phyloP scores from a whole-genome alignment of 2,329 filamentous ascomycete genomes.

The Didymella glomerata region DNA sequence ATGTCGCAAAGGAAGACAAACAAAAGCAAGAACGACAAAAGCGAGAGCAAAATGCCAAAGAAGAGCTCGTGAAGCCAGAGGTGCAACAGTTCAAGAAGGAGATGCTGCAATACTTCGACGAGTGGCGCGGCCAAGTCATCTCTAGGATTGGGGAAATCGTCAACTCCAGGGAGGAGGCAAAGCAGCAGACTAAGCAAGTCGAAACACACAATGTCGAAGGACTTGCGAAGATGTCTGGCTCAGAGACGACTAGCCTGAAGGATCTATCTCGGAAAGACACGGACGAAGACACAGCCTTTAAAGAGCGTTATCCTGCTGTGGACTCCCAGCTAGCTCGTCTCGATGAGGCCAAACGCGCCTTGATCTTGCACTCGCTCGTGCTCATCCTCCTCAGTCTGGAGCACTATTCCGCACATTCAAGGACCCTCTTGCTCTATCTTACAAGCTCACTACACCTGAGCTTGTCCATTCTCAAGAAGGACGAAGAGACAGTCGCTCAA shows the following conservation, averaged over 20 bases:
- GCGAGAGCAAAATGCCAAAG: slow-evolving; percentile 51
- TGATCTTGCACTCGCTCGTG: slow-evolving; percentile 76
- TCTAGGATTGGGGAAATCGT: slow-evolving; percentile 74
- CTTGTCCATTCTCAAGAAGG: slow-evolving; percentile 68
- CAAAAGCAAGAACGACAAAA: slow-evolving; percentile 40
- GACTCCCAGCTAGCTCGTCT: slow-evolving; percentile 63
- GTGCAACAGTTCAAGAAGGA: slow-evolving; percentile 74
- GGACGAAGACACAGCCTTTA: slow-evolving; percentile 51
- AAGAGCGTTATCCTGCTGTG: slow-evolving; percentile 53
- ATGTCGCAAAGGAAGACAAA: slow-evolving; percentile 46
- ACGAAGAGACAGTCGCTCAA: slow-evolving; percentile 78
- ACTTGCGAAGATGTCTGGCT: slow-evolving; percentile 42
- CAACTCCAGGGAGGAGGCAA: slow-evolving; percentile 48
- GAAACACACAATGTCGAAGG: slow-evolving; percentile 31
- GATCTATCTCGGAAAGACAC: slow-evolving; percentile 40
- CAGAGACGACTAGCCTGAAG: slow-evolving; percentile 36
- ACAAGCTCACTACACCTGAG: slow-evolving; percentile 76
- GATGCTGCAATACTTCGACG: slow-evolving; percentile 75
- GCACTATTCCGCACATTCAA: slow-evolving; percentile 77
- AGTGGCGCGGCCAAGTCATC: slow-evolving; percentile 78
- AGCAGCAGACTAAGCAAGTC: slow-evolving; percentile 40
- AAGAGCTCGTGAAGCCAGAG: slow-evolving; percentile 60
- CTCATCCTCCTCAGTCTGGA: slow-evolving; percentile 79
- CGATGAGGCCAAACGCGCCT: slow-evolving; percentile 66
- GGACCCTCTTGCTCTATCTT: slow-evolving; percentile 74